Conservation (phyloP, 2,329 filamentous ascomycete genomes). For the Stagonosporopsis tanaceti region DNA sequence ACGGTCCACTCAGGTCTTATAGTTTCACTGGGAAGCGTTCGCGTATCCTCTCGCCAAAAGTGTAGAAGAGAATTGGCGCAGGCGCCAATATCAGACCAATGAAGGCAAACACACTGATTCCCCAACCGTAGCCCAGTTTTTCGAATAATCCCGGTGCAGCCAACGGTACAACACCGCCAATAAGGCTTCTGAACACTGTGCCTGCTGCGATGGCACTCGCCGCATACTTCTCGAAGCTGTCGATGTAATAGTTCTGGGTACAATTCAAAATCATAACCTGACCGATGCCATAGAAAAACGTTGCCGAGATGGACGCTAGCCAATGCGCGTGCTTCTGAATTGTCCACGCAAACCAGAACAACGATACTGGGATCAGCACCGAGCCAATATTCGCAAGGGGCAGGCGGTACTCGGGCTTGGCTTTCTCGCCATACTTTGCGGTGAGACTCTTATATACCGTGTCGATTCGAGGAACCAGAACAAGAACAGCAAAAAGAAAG, state of each 20-base stretch:
- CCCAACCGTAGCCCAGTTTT: conserved; percentile 59
- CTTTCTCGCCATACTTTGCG: conserved; percentile 50
- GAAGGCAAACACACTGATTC: conserved; percentile 59
- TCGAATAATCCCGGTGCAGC: conserved; percentile 56
- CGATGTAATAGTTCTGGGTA: conserved; percentile 65
- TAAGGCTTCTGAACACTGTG: conserved; percentile 56
- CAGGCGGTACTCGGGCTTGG: conserved; percentile 54
- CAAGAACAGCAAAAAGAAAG: conserved; percentile 55
- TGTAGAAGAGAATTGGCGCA: conserved; percentile 59
- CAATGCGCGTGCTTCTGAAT: conserved; percentile 54
- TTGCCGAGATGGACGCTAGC: conserved; percentile 52
- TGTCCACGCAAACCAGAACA: conserved; percentile 56
- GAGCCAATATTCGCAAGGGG: conserved; percentile 57
- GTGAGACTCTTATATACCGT: conserved; percentile 57
- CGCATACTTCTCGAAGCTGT: conserved; percentile 60
- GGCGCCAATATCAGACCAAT: conserved; percentile 55
- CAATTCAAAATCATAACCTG: conserved; percentile 63
- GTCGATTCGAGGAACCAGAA: conserved; percentile 58
- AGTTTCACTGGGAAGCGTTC: conserved; percentile 50
- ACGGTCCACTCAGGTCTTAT: conserved; percentile 1
- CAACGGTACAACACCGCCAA: conserved; percentile 58
- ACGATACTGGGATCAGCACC: conserved; percentile 52
- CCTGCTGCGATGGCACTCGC: conserved; percentile 61
- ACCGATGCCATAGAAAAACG: conserved; percentile 60
- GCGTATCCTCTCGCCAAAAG: conserved; percentile 56